A percentile compares a stretch with the other conserved stretches of the same genome.
Conservation (phyloP, 495 filamentous ascomycete species). For the Aspergillus sparsus region DNA sequence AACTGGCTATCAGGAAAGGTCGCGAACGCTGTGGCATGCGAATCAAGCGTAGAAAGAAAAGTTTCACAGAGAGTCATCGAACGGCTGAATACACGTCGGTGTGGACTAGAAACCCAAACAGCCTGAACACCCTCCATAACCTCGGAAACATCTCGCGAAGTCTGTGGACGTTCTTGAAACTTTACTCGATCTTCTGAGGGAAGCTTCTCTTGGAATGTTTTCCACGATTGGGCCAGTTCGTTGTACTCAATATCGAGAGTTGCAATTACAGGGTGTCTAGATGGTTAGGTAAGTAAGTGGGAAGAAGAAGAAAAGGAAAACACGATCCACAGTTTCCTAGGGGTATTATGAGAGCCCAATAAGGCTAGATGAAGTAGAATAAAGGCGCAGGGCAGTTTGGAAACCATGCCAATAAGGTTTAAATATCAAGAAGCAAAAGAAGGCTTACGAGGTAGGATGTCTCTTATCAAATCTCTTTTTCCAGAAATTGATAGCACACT, state of each 20-base stretch:
- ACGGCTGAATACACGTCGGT: conserved; percentile 32
- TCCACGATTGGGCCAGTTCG: conserved; percentile 48
- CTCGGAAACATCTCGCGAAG: conserved; percentile 33
- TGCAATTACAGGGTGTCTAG: conserved; percentile 38
- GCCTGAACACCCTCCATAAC: conserved; percentile 37
- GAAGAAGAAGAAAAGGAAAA: background rate
- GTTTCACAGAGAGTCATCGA: conserved; percentile 37
- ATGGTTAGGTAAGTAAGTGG: background rate
- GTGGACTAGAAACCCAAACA: conserved; percentile 34
- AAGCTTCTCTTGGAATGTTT: conserved; percentile 40
- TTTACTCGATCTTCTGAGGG: conserved; percentile 35
- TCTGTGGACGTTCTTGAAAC: conserved; percentile 39
- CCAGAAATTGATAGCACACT: conserved; percentile 20
- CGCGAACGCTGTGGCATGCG: conserved; percentile 38
- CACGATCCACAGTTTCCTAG: too few relatives aligned
- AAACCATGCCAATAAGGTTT: too few relatives aligned
- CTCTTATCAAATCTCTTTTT: conserved; percentile 28
- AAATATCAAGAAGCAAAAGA: background rate
- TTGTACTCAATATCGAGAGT: conserved; percentile 49
- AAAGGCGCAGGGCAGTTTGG: too few relatives aligned
- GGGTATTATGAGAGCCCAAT: too few relatives aligned
- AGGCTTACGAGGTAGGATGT: conserved; percentile 25
- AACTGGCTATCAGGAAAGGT: conserved; percentile 39
- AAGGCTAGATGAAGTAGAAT: too few relatives aligned
- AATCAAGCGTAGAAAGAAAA: conserved; percentile 40